These are phyloP conservation scores for Podaxis sp. DNA, from an alignment of 768 basidiomycete species.

Conservation along the genomic window DNA sequence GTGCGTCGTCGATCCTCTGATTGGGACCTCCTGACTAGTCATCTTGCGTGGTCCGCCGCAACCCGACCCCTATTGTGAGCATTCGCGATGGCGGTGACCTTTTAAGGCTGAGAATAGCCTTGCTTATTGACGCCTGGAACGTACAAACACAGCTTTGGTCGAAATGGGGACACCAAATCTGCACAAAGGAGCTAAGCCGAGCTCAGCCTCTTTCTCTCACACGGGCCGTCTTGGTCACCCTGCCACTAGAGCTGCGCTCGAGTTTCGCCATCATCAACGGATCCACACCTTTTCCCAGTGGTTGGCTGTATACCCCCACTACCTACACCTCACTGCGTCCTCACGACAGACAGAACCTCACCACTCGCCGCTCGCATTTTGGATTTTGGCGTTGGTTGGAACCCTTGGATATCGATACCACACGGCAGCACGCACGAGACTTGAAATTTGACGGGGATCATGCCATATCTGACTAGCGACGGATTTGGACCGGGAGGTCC, in stretches of 20 bases:
- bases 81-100: neutral
- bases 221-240: neutral
- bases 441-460: conserved; percentile 1
- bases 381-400: neutral
- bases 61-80: neutral
- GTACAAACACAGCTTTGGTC: neutral
- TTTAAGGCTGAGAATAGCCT: neutral
- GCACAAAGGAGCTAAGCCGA: neutral
- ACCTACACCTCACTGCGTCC: neutral
- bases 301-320: neutral
- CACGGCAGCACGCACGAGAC: neutral
- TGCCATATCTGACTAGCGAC: conserved; percentile 18
- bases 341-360: neutral
- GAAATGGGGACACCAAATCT: neutral
- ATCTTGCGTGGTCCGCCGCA: neutral
- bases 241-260: neutral
- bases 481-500: conserved; percentile 15
- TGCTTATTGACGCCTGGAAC: neutral
- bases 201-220: conserved; percentile 6
- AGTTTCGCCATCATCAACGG: neutral
- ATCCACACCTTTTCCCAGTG: neutral
- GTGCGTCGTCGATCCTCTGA: neutral
- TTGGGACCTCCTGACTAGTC: neutral
- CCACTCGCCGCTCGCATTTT: neutral
- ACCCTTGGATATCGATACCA: neutral